These are phyloP conservation scores for Aspergillus niger DNA, from an alignment of 2,329 filamentous ascomycete species.

Conservation along the genomic window DNA sequence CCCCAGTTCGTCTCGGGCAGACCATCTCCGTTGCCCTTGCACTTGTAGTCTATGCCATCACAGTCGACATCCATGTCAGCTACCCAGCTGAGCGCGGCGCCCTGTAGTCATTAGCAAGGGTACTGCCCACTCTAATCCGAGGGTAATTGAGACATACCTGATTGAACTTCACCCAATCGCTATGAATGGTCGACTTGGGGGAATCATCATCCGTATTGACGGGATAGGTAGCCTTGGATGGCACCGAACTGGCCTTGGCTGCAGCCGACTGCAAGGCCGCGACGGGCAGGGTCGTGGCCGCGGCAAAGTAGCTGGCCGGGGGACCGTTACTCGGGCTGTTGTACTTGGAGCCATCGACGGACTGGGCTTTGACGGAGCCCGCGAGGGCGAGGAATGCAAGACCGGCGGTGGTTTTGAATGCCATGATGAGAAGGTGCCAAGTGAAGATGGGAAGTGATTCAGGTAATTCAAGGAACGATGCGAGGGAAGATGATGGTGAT, in stretches of 20 bases:
- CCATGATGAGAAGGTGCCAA: background rate
- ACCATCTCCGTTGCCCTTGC: conserved; percentile 35
- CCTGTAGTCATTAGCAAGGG: conserved; percentile 19
- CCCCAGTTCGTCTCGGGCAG: conserved; percentile 31
- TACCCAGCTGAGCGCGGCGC: conserved; percentile 30
- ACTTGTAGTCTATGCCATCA: conserved; percentile 32
- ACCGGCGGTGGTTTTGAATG: background rate
- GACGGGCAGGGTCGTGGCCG: conserved; percentile 27
- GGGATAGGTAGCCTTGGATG: conserved; percentile 27
- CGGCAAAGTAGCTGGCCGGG: conserved; percentile 30
- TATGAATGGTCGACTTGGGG: conserved; percentile 29
- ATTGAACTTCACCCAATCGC: conserved; percentile 30
- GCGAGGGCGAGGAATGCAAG: background rate
- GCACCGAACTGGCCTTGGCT: conserved; percentile 26
- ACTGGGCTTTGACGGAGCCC: conserved; percentile 11
- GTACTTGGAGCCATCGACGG: conserved; percentile 25
- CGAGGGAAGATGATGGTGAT: background rate
- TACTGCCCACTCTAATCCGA: background rate
- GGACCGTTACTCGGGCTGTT: conserved; percentile 27
- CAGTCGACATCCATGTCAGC: conserved; percentile 40
- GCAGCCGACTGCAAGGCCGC: conserved; percentile 28
- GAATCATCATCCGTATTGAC: conserved; percentile 22
- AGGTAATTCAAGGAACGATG: background rate
- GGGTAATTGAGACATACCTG: conserved; percentile 16
- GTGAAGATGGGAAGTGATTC: too few relatives aligned